Evolutionary conservation across 1,284 basidiomycete species (phyloP).

Genomic region (Ustilago esculenta): DNA sequence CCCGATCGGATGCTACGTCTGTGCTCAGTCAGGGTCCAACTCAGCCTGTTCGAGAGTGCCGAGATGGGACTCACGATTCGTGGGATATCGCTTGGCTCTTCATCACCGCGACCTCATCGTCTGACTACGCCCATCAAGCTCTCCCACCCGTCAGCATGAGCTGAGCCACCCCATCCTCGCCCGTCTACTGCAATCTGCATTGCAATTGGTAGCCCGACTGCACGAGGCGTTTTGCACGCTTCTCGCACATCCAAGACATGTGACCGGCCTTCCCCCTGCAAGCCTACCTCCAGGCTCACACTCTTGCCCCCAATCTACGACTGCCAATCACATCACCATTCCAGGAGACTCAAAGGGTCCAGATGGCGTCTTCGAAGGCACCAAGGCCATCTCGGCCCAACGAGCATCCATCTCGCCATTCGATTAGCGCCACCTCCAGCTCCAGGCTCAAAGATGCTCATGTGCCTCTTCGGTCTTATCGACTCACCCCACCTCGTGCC

Average conservation of each 20-base stretch:
- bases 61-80: too few species aligned
- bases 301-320: neutral
- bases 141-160: too few species aligned
- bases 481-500: slow-evolving; percentile 5
- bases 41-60: too few species aligned
- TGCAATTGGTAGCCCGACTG: neutral
- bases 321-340: neutral
- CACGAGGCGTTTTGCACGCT: slow-evolving; percentile 4
- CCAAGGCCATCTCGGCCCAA: slow-evolving; percentile 12
- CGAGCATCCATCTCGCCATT: slow-evolving; percentile 26
- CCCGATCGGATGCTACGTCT: neutral
- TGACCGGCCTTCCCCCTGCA: slow-evolving; percentile 1
- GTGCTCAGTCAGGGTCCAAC: slow-evolving; percentile 13
- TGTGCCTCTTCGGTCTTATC: slow-evolving; percentile 3
- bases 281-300: slow-evolving; percentile 4
- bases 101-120: too few species aligned
- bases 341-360: neutral
- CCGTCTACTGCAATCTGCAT: too few species aligned
- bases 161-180: too few species aligned
- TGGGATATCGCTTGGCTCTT: too few species aligned
- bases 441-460: slow-evolving; percentile 1
- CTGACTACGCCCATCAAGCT: too few species aligned
- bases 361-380: slow-evolving; percentile 8
- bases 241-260: slow-evolving; percentile 6
- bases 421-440: slow-evolving; percentile 10